Evolutionary conservation across 1,139 yeast species (phyloP), one percentile per base, ranked within the genome.

Genomic region (Wickerhamomyces sp.): DNA sequence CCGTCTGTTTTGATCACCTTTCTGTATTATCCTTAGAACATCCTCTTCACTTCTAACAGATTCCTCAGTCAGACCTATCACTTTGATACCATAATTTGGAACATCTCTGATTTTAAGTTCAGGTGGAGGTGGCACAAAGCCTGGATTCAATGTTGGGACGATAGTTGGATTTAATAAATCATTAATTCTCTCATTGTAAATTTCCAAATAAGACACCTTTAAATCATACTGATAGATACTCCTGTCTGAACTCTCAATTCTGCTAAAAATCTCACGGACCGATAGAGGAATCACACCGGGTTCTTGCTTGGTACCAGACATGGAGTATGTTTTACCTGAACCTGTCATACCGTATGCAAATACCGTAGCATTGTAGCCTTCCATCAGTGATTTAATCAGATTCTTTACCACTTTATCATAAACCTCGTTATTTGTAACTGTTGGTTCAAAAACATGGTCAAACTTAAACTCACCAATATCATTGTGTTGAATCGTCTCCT

Each of bases 341-440:
- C 97, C 97, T 0, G 97, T 87, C 89, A 85, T 85, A 32, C 96
- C 95, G 54, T 88, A 87, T 3, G 96, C 95, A 58, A 89, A 87
- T 1, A 89, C 79, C 0, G 96, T 89, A 9, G 91, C 94, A 53
- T 88, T 87, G 56, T 66, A 88, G 0, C 96, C 96, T 23, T 80
- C 79, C 45, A 87, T 64, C 38, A 86, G 79, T 42, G 79, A 75
- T 18, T 68, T 61, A 2, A 89, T 78, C 28, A 87, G 64, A 2
- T 75, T 76, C 21, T 70, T 62, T 28, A 88, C 89, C 2, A 82
- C 66, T 15, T 61, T 60, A 21, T 64, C 63, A 54, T 84, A 89
- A 2, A 89, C 85, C 20, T 72, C 71, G 6, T 57, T 48, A 54
- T 88, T 88, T 14, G 72, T 48, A 12, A 63, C 54, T 20, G 65